Base-by-base conservation (phyloP, 2,329 filamentous ascomycete genomes). In the Neonectria coccinea region DNA sequence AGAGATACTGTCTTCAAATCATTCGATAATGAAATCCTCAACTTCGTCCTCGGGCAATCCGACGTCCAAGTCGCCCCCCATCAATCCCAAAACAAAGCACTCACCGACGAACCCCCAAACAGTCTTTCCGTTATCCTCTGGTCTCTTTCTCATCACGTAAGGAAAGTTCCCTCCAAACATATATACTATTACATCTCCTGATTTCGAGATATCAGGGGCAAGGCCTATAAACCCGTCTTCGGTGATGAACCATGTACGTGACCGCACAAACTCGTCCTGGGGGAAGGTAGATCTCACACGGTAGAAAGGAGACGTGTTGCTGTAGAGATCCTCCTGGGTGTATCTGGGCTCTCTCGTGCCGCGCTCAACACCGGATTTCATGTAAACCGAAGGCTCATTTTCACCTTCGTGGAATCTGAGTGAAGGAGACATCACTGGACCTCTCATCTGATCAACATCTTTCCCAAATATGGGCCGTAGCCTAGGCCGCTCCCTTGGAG, bases 171-270 rank as follows among this genome's bases (percentile, higher is more conserved):
- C 44, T 16, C 44, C 22, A 27, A 47, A 47, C 0, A 47, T 8
- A 16, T 47, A 25, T 3, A 25, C 44, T 9, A 47, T 47, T 5
- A 27, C 12, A 16, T 47, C 44, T 14, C 44, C 44, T 27, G 29
- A 27, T 18, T 52, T 16, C 4, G 27, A 12, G 18, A 52, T 36
- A 10, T 52, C 29, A 22, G 27, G 48, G 6, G 48, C 48, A 4
- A 52, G 31, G 12, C 48, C 48, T n/a, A 52, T 52, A 20, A 52
- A 52, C 7, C 48, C 29, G 18, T 52, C 27, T 4, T 52, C 27
- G 6, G 48, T 52, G 48, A 52, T 52, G 27, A 52, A 52, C 48
- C 48, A 52, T 3, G 27, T 52, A 5, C 48, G 48, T n/a, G 48
- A 52, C 16, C 48, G 48, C 7, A 52, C 48, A 33, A 52, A 52